Base-by-base conservation (phyloP, 2,329 filamentous ascomycete genomes). In the Trichoderma breve region DNA sequence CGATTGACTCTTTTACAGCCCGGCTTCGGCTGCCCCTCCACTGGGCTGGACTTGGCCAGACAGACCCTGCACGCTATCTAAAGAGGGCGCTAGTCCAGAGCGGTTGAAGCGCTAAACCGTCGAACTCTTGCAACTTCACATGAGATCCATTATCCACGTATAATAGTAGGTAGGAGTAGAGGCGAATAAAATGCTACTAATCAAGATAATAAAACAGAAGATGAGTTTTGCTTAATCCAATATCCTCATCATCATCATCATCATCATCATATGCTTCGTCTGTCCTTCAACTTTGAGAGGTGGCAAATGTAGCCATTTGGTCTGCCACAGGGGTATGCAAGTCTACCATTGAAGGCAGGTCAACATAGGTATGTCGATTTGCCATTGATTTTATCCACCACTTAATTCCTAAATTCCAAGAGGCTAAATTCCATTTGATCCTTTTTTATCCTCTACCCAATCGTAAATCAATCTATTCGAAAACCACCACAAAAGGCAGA, bases 1-100 rank as follows among this genome's bases (percentile, higher is more conserved):
- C 66, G 66, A 62, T 61, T 70, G 66, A 70, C 66, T 70, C 66
- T 70, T 57, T 21, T 43, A 62, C 39, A n/a, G 57, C 66, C 66
- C 66, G 66, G 66, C 66, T 62, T 62, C 66, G 66, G 66, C 57
- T 51, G 55, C 66, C 57, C 64, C 53, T 61, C 43, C 66, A 47
- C 36, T 24, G 57, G 53, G 12, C 32, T 34, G 9, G 34, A 36
- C 34, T 36, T 36, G 34, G 28, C 28, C 28, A 30, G 34, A 21
- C 43, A 51, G 43, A 14, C 43, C n/a, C 43, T 53, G 47, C n/a
- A 53, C 47, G 47, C 18, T 51, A 51, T 43, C 39, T 43, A 43
- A 7, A 43, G 43, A 51, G n/a, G 8, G 3, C n/a, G 21, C 47
- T 53, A 53, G 47, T 24, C 11, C 6, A 53, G n/a, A 53, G 47